These are phyloP conservation scores for Rhizoclosmatium sp. DNA, from an alignment of 192 early-diverging fungal species.

Conservation along the genomic window DNA sequence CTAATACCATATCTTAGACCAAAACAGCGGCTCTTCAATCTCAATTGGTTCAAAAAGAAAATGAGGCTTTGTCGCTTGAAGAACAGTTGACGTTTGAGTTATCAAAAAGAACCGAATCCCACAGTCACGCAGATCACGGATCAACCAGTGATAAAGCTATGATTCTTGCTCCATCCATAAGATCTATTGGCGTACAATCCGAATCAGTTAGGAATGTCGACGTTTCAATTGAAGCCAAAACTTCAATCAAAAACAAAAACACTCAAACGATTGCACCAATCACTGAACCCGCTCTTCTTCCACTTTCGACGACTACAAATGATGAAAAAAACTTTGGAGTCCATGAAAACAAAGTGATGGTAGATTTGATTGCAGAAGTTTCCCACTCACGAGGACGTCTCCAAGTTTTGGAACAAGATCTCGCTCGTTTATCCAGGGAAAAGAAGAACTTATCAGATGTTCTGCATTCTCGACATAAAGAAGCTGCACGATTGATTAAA, in stretches of 20 bases:
- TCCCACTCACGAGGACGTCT: background rate
- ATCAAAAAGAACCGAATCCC: background rate
- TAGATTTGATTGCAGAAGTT: constrained; percentile 20
- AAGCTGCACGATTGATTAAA: constrained; percentile 4
- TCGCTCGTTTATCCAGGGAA: background rate
- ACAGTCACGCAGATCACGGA: background rate
- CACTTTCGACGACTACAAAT: too few species aligned
- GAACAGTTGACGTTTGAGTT: constrained; percentile 4
- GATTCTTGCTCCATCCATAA: background rate
- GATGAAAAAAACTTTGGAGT: too few species aligned
- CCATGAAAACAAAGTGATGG: background rate
- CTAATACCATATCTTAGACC: background rate
- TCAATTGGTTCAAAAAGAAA: background rate
- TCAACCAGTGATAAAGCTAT: background rate
- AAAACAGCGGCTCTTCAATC: background rate
- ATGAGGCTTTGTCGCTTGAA: background rate
- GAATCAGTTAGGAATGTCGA: background rate
- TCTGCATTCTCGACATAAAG: background rate
- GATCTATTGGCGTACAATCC: background rate
- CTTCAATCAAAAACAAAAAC: too few species aligned
- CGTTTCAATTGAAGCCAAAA: too few species aligned
- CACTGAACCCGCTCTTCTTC: too few species aligned
- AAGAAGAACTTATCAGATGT: background rate
- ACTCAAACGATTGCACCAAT: too few species aligned
- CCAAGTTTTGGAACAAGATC: constrained; percentile 9